Conservation (phyloP, 208 protist species). For the Lotmaria passim region DNA sequence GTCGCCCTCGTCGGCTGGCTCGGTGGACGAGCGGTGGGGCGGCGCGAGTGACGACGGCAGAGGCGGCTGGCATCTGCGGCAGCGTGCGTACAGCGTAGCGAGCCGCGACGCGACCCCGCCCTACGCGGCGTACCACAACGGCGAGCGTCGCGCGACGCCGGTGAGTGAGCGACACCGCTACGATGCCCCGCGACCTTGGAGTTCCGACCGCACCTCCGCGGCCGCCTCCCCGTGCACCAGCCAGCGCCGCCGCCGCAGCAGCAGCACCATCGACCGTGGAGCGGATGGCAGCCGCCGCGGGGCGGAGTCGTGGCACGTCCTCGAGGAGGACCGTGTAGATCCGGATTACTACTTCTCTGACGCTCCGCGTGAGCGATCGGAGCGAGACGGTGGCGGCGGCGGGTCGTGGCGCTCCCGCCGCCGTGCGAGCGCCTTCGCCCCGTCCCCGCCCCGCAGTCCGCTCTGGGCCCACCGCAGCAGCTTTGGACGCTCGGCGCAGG, state of each 20-base stretch:
- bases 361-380: background rate
- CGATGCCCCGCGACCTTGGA: slow-evolving; percentile 9
- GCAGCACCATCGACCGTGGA: background rate
- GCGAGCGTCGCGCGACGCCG: background rate
- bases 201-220: background rate
- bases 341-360: slow-evolving; percentile 24
- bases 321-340: background rate
- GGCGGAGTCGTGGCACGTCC: slow-evolving; percentile 2
- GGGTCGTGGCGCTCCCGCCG: slow-evolving; percentile 11
- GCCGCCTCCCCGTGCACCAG: background rate
- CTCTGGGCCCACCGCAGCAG: slow-evolving; percentile 19
- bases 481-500: slow-evolving; percentile 3
- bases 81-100: slow-evolving; percentile 10
- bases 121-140: background rate
- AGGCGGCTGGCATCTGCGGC: background rate
- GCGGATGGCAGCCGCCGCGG: background rate
- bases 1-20: background rate
- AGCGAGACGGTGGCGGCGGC: too few relatives aligned
- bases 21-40: background rate
- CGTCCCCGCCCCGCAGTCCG: slow-evolving; percentile 20
- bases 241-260: background rate
- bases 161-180: slow-evolving; percentile 1
- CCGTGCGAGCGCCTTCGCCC: background rate
- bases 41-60: background rate
- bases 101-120: background rate